Percentiles rank a stretch among this genome's conserved stretches.
phyloP scores from a whole-genome alignment of 169 alveolate genomes.

The Perkinsus chesapeaki region DNA sequence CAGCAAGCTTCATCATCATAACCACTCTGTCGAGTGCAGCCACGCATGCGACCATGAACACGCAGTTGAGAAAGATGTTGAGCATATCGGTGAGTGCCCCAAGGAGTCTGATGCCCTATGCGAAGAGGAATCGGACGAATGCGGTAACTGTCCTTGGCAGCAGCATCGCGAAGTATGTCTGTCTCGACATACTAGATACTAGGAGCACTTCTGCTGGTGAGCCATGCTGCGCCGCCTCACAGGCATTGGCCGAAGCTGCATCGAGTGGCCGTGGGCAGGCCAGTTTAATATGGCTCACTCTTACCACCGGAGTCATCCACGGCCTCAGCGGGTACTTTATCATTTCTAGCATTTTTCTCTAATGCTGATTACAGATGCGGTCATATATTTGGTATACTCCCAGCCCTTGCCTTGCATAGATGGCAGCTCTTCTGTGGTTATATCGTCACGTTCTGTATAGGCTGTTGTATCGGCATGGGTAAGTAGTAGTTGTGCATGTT shows the following conservation, averaged over 20 bases:
- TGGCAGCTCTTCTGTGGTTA: not conserved
- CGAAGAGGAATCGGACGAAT: not conserved
- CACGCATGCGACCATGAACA: not conserved
- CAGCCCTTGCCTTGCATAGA: not conserved
- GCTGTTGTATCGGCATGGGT: not conserved
- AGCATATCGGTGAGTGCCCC: not conserved
- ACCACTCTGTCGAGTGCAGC: not conserved
- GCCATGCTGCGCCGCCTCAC: not conserved
- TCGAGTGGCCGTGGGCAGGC: not conserved
- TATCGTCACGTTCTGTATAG: not conserved
- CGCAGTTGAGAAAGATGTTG: not conserved
- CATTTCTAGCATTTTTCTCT: not conserved
- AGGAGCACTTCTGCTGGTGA: not conserved
- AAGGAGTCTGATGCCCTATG: not conserved
- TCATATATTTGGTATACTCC: not conserved
- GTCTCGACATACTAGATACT: not conserved
- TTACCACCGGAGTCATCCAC: not conserved
- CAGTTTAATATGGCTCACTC: not conserved
- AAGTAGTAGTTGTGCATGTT: not conserved
- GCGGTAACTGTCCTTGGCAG: not conserved
- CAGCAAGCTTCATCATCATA: not conserved
- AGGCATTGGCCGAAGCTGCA: not conserved
- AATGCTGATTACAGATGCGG: not conserved
- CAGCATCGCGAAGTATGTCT: not conserved
- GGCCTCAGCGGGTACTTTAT: not conserved